Evolutionary conservation across 75 land plant genomes (phyloP).

Genomic region (Pinus tabuliformis): DNA sequence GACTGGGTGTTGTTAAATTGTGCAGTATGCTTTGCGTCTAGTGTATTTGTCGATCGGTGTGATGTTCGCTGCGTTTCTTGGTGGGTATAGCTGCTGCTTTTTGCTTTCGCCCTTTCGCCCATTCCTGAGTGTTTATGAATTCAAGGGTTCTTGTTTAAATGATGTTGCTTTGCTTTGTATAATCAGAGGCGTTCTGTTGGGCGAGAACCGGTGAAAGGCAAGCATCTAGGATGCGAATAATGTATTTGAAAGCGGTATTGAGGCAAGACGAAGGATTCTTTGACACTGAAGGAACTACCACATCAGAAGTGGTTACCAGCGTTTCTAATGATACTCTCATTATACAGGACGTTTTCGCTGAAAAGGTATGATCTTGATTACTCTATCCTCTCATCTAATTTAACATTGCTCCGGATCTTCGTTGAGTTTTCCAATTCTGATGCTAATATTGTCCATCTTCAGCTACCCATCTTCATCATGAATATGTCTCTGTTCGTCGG

Average conservation of each 20-base stretch:
- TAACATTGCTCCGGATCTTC: not conserved
- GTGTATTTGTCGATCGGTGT: slow-evolving; percentile 25
- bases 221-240: slow-evolving; percentile 33
- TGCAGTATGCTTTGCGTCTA: slow-evolving; percentile 24
- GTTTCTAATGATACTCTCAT: slow-evolving; percentile 28
- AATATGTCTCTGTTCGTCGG: slow-evolving; percentile 28
- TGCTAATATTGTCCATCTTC: not conserved
- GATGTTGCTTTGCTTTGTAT: not conserved
- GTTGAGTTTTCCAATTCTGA: no score
- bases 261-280: slow-evolving; percentile 49
- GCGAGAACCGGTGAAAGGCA: slow-evolving; percentile 54
- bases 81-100: not conserved
- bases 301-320: slow-evolving; percentile 27
- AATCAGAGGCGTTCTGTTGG: slow-evolving; percentile 48
- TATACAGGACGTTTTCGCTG: slow-evolving; percentile 41
- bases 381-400: not conserved
- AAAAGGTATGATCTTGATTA: slow-evolving; percentile 29
- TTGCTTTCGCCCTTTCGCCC: not conserved
- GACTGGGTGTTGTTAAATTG: not conserved
- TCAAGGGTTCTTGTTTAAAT: not conserved
- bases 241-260: slow-evolving; percentile 41
- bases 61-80: slow-evolving; percentile 23
- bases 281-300: slow-evolving; percentile 30
- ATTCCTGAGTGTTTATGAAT: not conserved
- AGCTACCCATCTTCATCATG: slow-evolving; percentile 40